Conservation (phyloP, 2,329 filamentous ascomycete species). For the Hymenoscyphus fructigenus region DNA sequence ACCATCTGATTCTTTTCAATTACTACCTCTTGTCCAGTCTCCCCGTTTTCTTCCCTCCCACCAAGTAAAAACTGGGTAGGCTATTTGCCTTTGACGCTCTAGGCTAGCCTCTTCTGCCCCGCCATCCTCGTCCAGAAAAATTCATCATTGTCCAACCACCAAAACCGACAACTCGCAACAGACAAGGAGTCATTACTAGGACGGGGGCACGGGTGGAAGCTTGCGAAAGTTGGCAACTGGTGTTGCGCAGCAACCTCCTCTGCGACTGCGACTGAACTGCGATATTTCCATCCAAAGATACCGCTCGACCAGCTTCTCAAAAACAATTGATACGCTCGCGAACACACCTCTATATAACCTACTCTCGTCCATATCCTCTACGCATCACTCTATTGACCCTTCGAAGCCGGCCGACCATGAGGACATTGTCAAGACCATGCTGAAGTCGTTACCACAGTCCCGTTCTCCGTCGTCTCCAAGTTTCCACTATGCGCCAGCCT, state of each 20-base stretch:
- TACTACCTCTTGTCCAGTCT: too few species aligned
- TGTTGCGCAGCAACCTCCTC: not conserved
- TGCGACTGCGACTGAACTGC: not conserved
- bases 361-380: not conserved
- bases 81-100: slow-evolving; percentile 1
- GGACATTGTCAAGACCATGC: slow-evolving; percentile 30
- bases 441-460: slow-evolving; percentile 31
- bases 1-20: too few species aligned
- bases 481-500: slow-evolving; percentile 33
- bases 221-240: not conserved
- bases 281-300: not conserved
- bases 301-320: not conserved
- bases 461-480: slow-evolving; percentile 32
- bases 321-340: not conserved
- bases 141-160: slow-evolving; percentile 7
- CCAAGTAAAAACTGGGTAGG: too few species aligned
- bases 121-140: not conserved
- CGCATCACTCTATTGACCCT: not conserved
- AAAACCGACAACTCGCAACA: not conserved
- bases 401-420: slow-evolving; percentile 5
- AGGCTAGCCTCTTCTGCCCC: slow-evolving; percentile 4
- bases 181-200: not conserved
- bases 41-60: too few species aligned
- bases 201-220: not conserved
- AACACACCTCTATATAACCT: not conserved